These are phyloP conservation scores for Caryopteris hybrid DNA, from an alignment of 305 asterid species.

Conservation along the genomic window DNA sequence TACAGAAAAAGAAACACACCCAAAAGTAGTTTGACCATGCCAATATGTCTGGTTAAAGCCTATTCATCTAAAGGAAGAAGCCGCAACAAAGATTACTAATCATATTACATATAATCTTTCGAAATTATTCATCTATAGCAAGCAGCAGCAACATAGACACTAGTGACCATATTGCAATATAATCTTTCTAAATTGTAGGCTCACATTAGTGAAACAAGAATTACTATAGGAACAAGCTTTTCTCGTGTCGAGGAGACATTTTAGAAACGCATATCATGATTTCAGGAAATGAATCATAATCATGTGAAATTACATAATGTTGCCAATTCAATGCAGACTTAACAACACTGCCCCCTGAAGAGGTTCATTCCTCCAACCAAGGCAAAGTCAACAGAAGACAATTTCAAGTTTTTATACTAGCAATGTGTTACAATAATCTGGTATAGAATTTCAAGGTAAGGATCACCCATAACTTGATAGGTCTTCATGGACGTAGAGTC, in stretches of 20 bases:
- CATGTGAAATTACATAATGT: neutral
- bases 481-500: neutral
- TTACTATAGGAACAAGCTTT: too few relatives aligned
- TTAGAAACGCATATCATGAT: neutral
- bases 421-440: neutral
- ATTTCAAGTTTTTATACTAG: neutral
- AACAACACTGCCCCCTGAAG: neutral
- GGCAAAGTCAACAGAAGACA: neutral
- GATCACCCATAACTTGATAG: neutral
- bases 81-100: too few relatives aligned
- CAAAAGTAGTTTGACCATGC: slow-evolving; percentile 1
- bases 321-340: neutral
- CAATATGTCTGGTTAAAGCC: neutral
- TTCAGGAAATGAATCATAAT: neutral
- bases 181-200: too few relatives aligned
- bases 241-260: neutral
- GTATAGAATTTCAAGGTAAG: slow-evolving; percentile 4
- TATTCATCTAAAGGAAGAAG: too few relatives aligned
- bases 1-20: neutral
- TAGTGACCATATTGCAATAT: neutral
- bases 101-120: too few relatives aligned
- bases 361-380: neutral
- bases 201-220: too few relatives aligned
- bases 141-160: neutral
- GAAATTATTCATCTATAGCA: slow-evolving; percentile 5